These are phyloP conservation scores for Aspergillus tubingensis DNA, from an alignment of 2,329 filamentous ascomycete species.

Conservation along the genomic window DNA sequence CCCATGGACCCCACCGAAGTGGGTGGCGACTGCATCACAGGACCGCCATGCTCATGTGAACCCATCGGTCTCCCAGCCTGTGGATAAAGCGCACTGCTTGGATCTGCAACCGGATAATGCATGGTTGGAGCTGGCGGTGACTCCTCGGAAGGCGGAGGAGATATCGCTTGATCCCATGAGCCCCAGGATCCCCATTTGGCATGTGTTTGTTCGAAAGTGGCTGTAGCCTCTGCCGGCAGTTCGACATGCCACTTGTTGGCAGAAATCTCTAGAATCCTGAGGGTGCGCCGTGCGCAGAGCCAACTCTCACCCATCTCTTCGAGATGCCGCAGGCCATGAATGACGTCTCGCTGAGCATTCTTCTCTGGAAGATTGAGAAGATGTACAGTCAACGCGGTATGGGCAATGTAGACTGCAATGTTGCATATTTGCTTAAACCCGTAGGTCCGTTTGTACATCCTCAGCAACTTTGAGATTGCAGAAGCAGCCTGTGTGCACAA, in stretches of 20 bases:
- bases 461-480: conserved; percentile 89
- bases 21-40: conserved; percentile 12
- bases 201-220: conserved; percentile 75
- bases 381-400: conserved; percentile 93
- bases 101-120: conserved; percentile 21
- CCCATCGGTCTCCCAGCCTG: conserved; percentile 12
- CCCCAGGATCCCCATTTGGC: conserved; percentile 74
- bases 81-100: conserved; percentile 18
- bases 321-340: conserved; percentile 84
- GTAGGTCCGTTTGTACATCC: conserved; percentile 89
- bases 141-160: conserved; percentile 32
- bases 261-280: conserved; percentile 81
- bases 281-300: conserved; percentile 81
- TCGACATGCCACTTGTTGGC: conserved; percentile 88
- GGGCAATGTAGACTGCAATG: conserved; percentile 91
- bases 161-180: conserved; percentile 44
- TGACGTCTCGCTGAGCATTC: conserved; percentile 83
- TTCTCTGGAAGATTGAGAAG: conserved; percentile 91
- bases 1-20: conserved; percentile 17
- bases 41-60: conserved; percentile 11
- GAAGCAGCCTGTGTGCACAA: conserved; percentile 88
- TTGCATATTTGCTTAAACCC: conserved; percentile 93
- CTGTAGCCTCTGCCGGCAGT: conserved; percentile 77
- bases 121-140: conserved; percentile 24
- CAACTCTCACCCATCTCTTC: conserved; percentile 96